phyloP scores from a whole-genome alignment of 306 rosid species.

The Dryas alaskensis region DNA sequence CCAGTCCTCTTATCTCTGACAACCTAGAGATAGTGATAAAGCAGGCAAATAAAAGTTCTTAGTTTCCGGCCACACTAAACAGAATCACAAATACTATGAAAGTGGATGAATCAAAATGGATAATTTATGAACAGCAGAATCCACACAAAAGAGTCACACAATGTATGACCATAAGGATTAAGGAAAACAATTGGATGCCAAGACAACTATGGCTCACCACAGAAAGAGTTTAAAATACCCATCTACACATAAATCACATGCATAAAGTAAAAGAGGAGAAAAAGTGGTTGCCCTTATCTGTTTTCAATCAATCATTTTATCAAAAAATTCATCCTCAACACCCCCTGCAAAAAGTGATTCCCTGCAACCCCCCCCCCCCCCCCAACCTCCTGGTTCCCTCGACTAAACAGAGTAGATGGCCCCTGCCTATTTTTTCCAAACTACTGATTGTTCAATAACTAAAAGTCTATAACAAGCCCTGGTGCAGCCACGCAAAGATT shows the following conservation, averaged over 20 bases:
- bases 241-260: too few species aligned
- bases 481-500: not conserved
- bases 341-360: too few species aligned
- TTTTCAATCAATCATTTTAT: too few species aligned
- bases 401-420: not conserved
- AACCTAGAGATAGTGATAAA: conserved; percentile 48
- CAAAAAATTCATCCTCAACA: too few species aligned
- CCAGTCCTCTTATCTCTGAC: conserved; percentile 97
- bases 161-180: not conserved
- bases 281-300: too few species aligned
- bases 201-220: not conserved
- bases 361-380: not conserved
- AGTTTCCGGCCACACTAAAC: not conserved
- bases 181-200: not conserved
- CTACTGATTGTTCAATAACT: too few species aligned
- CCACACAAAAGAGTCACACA: not conserved
- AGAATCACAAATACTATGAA: not conserved
- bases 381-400: not conserved
- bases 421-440: not conserved
- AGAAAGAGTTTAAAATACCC: not conserved
- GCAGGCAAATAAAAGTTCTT: conserved; percentile 9
- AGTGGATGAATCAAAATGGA: not conserved
- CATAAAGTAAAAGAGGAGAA: too few species aligned
- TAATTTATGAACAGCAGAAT: not conserved
- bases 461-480: not conserved